phyloP scores from a whole-genome alignment of 106 monocot species.

The Phalaenopsis aphrodite region DNA sequence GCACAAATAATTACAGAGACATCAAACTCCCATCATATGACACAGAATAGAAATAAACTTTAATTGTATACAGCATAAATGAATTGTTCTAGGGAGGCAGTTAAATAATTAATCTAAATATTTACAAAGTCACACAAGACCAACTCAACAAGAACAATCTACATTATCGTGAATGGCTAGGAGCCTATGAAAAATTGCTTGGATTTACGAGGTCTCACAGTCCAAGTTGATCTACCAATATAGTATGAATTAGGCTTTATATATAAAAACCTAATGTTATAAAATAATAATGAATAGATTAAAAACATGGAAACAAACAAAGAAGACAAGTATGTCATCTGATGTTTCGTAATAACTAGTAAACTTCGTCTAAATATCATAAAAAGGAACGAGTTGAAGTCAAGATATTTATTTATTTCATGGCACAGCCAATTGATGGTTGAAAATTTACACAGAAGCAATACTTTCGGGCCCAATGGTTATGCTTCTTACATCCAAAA shows the following conservation, averaged over 20 bases:
- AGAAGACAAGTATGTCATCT: not conserved
- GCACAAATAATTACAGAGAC: no score
- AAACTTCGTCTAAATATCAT: not conserved
- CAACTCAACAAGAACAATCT: not conserved
- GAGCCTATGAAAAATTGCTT: no score
- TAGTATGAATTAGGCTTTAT: no score
- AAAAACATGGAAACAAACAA: not conserved
- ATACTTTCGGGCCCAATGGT: no score
- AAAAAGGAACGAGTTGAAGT: no score
- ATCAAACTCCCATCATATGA: not conserved
- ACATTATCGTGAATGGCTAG: no score
- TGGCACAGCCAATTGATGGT: no score
- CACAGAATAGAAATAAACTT: not conserved
- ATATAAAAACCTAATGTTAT: not conserved
- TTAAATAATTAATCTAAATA: not conserved
- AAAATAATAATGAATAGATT: not conserved
- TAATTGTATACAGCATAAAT: not conserved
- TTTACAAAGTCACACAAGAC: not conserved
- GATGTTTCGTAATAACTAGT: not conserved
- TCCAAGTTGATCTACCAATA: no score
- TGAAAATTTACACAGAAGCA: no score
- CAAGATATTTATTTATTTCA: no score
- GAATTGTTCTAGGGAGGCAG: not conserved
- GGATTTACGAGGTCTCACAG: no score
- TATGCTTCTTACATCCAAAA: no score